Evolutionary conservation across 257 asterid genomes (phyloP).

Genomic region (Forsythia viridissima): DNA sequence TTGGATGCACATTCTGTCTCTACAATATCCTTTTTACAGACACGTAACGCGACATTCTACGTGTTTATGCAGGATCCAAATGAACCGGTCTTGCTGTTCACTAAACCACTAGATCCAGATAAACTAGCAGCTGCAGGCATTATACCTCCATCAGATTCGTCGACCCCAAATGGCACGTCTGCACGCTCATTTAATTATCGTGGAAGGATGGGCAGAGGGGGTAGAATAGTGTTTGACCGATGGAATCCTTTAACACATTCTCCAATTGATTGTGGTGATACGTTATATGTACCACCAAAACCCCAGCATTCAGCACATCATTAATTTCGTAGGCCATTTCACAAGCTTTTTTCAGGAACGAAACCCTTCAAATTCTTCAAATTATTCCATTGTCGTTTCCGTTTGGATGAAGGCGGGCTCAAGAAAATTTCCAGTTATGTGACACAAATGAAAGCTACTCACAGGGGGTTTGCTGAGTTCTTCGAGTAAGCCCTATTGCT

Average conservation of each 20-base stretch:
- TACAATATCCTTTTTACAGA: not conserved
- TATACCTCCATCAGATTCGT: conserved; percentile 67
- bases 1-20: not conserved
- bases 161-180: conserved; percentile 44
- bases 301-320: conserved; percentile 53
- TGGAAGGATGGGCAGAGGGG: conserved; percentile 94
- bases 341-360: not conserved
- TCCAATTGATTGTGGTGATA: conserved; percentile 58
- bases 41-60: not conserved
- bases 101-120: conserved; percentile 84
- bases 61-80: conserved; percentile 68
- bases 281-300: conserved; percentile 59
- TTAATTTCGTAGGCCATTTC: conserved; percentile 25
- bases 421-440: not conserved
- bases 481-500: not conserved
- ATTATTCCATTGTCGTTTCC: not conserved
- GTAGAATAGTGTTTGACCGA: conserved; percentile 86
- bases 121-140: conserved; percentile 87
- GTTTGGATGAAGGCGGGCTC: conserved; percentile 3
- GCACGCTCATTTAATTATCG: conserved; percentile 46
- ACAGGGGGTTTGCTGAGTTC: not conserved
- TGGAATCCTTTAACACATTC: conserved; percentile 78
- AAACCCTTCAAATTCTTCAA: not conserved
- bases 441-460: not conserved
- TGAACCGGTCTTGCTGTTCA: conserved; percentile 74